These are phyloP conservation scores for Salvia miltiorrhiza DNA, from an alignment of 257 asterid species.

Conservation along the genomic window DNA sequence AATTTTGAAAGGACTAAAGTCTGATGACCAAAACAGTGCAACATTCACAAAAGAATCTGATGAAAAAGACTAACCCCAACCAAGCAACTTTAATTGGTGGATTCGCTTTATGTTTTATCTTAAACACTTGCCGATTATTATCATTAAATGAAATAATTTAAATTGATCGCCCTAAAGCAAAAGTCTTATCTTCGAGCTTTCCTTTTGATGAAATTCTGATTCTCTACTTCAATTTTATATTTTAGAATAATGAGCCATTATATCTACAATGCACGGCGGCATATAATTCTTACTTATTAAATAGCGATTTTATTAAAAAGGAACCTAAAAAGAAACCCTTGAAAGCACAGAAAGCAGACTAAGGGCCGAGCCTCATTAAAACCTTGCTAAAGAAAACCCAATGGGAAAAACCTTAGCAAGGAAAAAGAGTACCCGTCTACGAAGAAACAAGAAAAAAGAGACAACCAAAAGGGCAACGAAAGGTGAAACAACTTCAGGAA, in stretches of 20 bases:
- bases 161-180: not conserved
- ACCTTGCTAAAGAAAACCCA: too few relatives aligned
- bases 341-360: too few relatives aligned
- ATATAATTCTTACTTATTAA: not conserved
- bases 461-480: too few relatives aligned
- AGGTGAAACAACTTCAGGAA: too few relatives aligned
- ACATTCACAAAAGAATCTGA: constrained; percentile 35
- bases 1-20: constrained; percentile 44
- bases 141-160: not conserved
- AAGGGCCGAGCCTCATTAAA: too few relatives aligned
- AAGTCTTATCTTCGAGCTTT: not conserved
- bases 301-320: too few relatives aligned
- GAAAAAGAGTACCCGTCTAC: not conserved
- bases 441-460: too few relatives aligned
- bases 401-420: too few relatives aligned
- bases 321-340: too few relatives aligned
- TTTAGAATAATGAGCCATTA: not conserved
- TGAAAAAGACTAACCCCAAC: constrained; percentile 38
- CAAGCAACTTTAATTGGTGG: constrained; percentile 51
- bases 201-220: constrained; percentile 16
- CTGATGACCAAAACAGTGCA: constrained; percentile 42
- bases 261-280: constrained; percentile 34
- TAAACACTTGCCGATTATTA: constrained; percentile 20
- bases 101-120: constrained; percentile 38
- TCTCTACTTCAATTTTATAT: not conserved